Percentiles rank a stretch among this genome's conserved stretches.
Conservation (phyloP, 495 filamentous ascomycete species). For the Xylaria longipes region DNA sequence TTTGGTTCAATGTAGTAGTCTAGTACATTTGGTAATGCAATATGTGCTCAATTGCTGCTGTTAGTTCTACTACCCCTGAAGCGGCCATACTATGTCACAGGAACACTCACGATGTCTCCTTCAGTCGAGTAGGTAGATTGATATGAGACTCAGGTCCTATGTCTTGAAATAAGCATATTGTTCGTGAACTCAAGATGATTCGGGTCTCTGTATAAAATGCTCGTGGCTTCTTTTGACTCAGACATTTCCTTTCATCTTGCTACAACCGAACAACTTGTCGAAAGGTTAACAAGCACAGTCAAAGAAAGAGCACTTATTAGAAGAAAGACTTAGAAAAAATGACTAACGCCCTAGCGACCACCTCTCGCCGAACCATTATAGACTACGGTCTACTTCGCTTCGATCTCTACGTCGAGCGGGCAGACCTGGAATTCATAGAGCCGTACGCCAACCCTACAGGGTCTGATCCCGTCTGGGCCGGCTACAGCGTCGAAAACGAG, state of each 20-base stretch:
- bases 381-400: constrained; percentile 12
- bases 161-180: constrained; percentile 1
- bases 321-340: neutral
- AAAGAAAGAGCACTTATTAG: neutral
- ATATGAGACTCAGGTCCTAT: neutral
- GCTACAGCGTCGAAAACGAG: neutral
- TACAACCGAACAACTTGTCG: neutral
- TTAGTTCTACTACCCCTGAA: neutral
- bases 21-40: neutral
- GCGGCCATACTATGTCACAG: neutral
- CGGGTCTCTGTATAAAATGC: neutral
- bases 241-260: neutral
- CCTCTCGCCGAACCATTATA: neutral
- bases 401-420: neutral
- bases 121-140: neutral
- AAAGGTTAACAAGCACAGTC: neutral
- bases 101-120: neutral
- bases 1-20: neutral
- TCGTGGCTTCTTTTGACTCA: neutral
- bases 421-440: neutral
- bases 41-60: neutral
- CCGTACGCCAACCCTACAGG: neutral
- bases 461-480: neutral
- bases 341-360: neutral
- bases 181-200: neutral